Percentiles rank a stretch among this genome's conserved stretches.
These are phyloP conservation scores for Isabelozyma gotoi DNA, from an alignment of 805 yeast species.

Conservation along the genomic window DNA sequence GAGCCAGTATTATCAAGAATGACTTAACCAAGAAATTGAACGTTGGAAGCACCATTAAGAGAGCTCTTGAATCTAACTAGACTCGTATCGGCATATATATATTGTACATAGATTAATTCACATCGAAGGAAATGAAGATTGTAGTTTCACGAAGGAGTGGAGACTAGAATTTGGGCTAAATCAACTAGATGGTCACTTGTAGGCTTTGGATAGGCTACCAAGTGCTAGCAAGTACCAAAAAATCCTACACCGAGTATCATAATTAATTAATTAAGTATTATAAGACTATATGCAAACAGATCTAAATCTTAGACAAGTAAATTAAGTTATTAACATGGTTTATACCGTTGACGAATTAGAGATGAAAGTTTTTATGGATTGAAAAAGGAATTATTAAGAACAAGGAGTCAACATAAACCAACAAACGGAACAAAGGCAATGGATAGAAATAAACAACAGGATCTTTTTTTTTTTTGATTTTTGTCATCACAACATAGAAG, in stretches of 20 bases:
- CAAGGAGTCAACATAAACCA: neutral
- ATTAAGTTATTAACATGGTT: neutral
- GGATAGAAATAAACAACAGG: neutral
- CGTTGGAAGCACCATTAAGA: slow-evolving; percentile 57
- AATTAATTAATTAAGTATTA: too few relatives aligned
- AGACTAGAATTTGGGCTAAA: too few relatives aligned
- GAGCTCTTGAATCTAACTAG: slow-evolving; percentile 17
- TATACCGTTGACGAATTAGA: neutral
- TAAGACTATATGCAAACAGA: neutral
- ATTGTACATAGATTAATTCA: neutral
- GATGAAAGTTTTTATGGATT: neutral
- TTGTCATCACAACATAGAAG: neutral
- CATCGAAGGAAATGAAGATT: too few relatives aligned
- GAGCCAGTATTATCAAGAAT: slow-evolving; percentile 71
- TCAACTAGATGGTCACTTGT: too few relatives aligned
- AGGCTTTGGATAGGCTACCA: too few relatives aligned
- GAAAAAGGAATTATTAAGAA: neutral
- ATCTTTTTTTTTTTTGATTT: too few relatives aligned
- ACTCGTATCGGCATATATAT: neutral
- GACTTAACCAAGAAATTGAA: slow-evolving; percentile 52
- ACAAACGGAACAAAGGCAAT: too few relatives aligned
- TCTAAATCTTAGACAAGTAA: neutral
- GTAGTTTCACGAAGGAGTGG: too few relatives aligned
- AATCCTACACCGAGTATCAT: too few relatives aligned
- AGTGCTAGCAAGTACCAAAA: too few relatives aligned